Evolutionary conservation across 805 yeast species (phyloP).

Genomic region (Metschnikowia cerradonensis): DNA sequence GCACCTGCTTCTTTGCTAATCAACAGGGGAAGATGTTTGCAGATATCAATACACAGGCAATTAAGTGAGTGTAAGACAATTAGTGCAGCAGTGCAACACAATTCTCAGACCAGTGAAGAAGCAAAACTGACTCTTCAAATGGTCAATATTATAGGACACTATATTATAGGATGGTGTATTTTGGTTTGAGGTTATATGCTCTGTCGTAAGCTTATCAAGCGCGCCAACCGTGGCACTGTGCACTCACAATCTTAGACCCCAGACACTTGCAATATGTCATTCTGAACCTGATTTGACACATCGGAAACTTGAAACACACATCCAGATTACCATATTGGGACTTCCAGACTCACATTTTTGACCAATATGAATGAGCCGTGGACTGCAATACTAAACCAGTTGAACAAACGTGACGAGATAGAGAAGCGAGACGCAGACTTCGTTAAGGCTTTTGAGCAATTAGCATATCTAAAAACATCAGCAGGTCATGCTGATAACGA

Average conservation of each 20-base stretch:
- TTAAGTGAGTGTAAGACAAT: background rate
- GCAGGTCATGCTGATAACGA: slow-evolving; percentile 8
- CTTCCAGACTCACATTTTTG: background rate
- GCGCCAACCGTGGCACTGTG: slow-evolving; percentile 1
- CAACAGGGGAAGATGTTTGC: background rate
- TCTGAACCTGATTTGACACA: background rate
- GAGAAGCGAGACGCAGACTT: slow-evolving; percentile 31
- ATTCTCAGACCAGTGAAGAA: background rate
- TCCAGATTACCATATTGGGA: too few species aligned
- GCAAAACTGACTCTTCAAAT: background rate
- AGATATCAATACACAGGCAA: background rate
- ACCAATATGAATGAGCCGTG: slow-evolving; percentile 17
- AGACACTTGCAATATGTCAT: background rate
- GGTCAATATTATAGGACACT: background rate
- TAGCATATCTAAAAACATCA: slow-evolving; percentile 17
- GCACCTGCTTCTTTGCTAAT: background rate
- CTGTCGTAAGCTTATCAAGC: slow-evolving; percentile 1
- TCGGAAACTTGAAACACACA: background rate
- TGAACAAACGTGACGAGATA: slow-evolving; percentile 28
- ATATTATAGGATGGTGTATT: background rate
- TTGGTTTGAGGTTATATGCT: background rate
- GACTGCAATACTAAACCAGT: slow-evolving; percentile 23
- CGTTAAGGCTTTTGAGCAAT: slow-evolving; percentile 31
- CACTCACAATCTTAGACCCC: slow-evolving; percentile 1
- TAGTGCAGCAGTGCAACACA: background rate